Conservation (phyloP, 75 land plant genomes). For the Sequoiadendron giganteum region DNA sequence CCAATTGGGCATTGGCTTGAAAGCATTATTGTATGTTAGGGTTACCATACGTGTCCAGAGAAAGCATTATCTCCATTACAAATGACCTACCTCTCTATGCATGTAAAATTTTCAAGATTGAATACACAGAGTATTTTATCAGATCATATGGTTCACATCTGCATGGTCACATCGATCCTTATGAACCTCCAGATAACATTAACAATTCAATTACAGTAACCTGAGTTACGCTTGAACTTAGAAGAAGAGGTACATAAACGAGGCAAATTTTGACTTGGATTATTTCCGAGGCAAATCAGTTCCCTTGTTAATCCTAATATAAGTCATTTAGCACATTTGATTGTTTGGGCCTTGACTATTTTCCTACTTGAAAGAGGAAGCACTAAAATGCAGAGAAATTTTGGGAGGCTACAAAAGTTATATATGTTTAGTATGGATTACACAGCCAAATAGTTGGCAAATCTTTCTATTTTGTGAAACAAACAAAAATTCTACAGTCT, state of each 20-base stretch:
- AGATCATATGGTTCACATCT: neutral
- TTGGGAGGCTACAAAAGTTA: neutral
- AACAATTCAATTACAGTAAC: neutral
- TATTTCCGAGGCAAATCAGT: neutral
- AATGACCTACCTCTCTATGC: neutral
- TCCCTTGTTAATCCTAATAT: neutral
- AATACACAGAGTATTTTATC: neutral
- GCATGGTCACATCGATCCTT: neutral
- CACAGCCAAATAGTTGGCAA: neutral
- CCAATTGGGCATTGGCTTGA: neutral
- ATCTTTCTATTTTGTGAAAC: no score
- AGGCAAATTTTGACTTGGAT: neutral
- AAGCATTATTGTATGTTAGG: neutral
- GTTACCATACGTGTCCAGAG: neutral
- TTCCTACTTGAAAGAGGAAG: neutral
- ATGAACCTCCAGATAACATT: neutral
- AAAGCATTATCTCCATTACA: neutral
- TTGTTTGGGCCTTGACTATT: neutral
- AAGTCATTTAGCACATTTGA: neutral
- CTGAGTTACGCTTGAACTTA: neutral
- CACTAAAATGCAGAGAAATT: neutral
- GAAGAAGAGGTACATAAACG: neutral
- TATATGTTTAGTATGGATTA: no score
- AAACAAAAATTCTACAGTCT: neutral
- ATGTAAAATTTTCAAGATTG: neutral